A percentile compares a stretch with the other conserved stretches of the same genome.
Evolutionary conservation across 129 eudicot species (phyloP).

Genomic region (Pseudognaphalium luteoalbum): DNA sequence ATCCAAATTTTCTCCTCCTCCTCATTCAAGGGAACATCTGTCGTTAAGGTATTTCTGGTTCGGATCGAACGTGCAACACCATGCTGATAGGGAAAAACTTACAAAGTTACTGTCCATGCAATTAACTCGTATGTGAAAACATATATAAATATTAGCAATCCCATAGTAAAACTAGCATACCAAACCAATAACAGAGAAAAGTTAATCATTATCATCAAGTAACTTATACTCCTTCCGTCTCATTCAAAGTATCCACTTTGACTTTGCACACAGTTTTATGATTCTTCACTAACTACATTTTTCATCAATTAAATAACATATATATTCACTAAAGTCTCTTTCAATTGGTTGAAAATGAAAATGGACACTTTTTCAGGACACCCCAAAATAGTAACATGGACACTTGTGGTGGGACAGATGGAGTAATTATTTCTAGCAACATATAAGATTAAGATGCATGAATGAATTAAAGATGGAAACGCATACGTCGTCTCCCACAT

Average conservation of each 20-base stretch:
- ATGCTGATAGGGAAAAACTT: background rate
- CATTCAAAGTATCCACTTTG: no score
- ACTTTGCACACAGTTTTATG: no score
- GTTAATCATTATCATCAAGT: background rate
- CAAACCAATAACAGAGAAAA: background rate
- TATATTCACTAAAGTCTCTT: no score
- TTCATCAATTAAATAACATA: no score
- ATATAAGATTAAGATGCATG: slow-evolving; percentile 1
- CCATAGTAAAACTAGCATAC: background rate
- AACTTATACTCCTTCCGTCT: background rate
- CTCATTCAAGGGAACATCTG: background rate
- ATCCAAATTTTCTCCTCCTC: background rate
- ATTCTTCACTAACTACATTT: no score
- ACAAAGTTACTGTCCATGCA: background rate
- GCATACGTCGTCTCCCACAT: background rate
- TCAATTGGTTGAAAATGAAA: no score
- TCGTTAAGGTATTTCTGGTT: background rate
- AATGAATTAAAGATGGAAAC: background rate
- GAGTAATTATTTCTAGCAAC: background rate
- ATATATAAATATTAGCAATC: no score
- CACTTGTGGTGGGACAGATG: no score
- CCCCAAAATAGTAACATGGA: no score
- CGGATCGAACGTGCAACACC: no score
- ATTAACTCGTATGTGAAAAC: background rate
- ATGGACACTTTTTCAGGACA: no score